These are phyloP conservation scores for Coemansia sp. DNA, from an alignment of 192 early-diverging fungal genomes.

Conservation along the genomic window DNA sequence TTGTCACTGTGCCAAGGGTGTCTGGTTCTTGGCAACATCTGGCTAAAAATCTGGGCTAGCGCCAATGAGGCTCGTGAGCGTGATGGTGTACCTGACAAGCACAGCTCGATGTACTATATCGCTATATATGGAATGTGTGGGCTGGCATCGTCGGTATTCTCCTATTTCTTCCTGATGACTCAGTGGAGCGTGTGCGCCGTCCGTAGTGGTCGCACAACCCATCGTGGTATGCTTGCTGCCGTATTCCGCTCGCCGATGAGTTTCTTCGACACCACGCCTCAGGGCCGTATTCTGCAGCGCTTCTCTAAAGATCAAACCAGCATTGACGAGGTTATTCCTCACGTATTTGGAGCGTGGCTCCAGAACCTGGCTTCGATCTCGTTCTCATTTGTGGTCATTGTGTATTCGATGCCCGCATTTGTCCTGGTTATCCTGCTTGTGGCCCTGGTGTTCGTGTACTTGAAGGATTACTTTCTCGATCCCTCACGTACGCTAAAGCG, in stretches of 20 bases:
- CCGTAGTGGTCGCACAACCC: conserved; percentile 73
- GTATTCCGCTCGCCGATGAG: conserved; percentile 68
- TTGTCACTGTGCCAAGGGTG: conserved; percentile 60
- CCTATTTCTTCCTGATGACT: conserved; percentile 68
- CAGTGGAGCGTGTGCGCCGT: conserved; percentile 84
- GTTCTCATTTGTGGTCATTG: conserved; percentile 54
- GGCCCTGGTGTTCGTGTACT: conserved; percentile 48
- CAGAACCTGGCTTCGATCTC: conserved; percentile 36
- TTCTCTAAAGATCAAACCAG: conserved; percentile 87
- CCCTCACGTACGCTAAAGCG: conserved; percentile 79
- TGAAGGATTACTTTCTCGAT: conserved; percentile 68
- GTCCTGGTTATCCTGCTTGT: conserved; percentile 59
- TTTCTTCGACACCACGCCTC: conserved; percentile 74
- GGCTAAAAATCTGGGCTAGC: conserved; percentile 71
- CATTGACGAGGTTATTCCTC: conserved; percentile 74
- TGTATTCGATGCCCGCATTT: conserved; percentile 56
- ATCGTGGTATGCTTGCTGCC: conserved; percentile 75
- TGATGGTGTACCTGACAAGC: conserved; percentile 1
- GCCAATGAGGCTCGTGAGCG: conserved; percentile 55
- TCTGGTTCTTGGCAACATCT: conserved; percentile 63
- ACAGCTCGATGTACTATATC: conserved; percentile 65
- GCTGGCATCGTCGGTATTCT: conserved; percentile 62
- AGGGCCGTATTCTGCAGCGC: conserved; percentile 86
- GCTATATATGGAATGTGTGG: conserved; percentile 80
- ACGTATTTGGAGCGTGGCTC: conserved; percentile 62